These are phyloP conservation scores for Candida sanyaensis DNA, from an alignment of 1,139 yeast species.

Conservation along the genomic window DNA sequence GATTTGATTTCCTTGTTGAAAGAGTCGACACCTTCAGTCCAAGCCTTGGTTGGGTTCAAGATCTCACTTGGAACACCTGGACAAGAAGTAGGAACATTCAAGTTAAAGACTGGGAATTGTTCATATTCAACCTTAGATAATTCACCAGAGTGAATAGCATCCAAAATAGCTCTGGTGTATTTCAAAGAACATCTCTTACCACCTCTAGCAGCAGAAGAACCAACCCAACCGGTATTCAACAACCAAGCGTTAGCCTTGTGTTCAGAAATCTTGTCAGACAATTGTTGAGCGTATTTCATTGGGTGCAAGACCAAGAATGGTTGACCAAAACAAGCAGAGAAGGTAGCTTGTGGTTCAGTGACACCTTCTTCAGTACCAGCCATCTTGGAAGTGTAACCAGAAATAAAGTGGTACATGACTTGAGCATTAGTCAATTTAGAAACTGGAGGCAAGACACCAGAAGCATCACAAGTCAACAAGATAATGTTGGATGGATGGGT, in stretches of 20 bases:
- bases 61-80: slow-evolving; percentile 83
- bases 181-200: slow-evolving; percentile 98
- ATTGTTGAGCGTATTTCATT: slow-evolving; percentile 96
- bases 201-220: slow-evolving; percentile 88
- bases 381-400: slow-evolving; percentile 99
- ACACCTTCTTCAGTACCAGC: slow-evolving; percentile 99
- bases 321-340: slow-evolving; percentile 99
- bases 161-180: slow-evolving; percentile 96
- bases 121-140: slow-evolving; percentile 81
- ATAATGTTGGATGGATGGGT: slow-evolving; percentile 91
- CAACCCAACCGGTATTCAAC: slow-evolving; percentile 98
- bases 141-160: slow-evolving; percentile 92
- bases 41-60: slow-evolving; percentile 83
- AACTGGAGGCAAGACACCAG: slow-evolving; percentile 97
- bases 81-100: slow-evolving; percentile 80
- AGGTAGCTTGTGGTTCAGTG: slow-evolving; percentile 97
- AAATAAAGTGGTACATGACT: slow-evolving; percentile 98
- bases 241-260: slow-evolving; percentile 95
- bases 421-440: slow-evolving; percentile 92
- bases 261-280: slow-evolving; percentile 87
- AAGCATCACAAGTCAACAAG: slow-evolving; percentile 94
- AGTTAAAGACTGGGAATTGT: slow-evolving; percentile 82
- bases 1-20: slow-evolving; percentile 70
- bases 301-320: slow-evolving; percentile 98
- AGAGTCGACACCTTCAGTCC: slow-evolving; percentile 73